Evolutionary conservation across 345 rosid genomes (phyloP), one percentile per base, ranked within the genome.

Genomic region (Hibiscus syriacus): DNA sequence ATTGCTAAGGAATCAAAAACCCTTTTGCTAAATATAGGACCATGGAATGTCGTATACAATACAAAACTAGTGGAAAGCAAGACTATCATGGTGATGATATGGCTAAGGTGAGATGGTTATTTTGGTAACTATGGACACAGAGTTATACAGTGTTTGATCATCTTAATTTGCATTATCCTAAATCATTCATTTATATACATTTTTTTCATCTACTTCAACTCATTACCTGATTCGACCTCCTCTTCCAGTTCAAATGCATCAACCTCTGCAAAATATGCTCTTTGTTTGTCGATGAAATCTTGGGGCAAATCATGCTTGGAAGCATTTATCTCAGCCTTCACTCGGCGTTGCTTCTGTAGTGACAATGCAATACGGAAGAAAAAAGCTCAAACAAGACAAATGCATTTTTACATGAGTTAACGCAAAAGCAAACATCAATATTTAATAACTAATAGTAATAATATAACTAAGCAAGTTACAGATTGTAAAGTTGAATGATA

Each of bases 191-290:
- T 6, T 61, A 6, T 62, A 22, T 62, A 62, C 34, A 22, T 41
- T 50, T 41, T 39, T n/a, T 6, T 12, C 32, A 13, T 41, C 52
- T 62, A 66, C 10, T 52, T 56, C 57, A 13, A 50, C 17, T 66
- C 70, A 32, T 66, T 29, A 50, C 14, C 25, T 4, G 59, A 66
- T 36, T 11, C 48, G 32, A 30, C 59, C 43, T 66, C 70, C 59
- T 66, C 70, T 50, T 50, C 56, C 59, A 52, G 58, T 12, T 50
- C 26, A 66, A 66, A 66, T 50, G 70, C 59, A 66, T 66, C 70
- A 34, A 66, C 19, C 29, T 66, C 70, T 1, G 57, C 70, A 52
- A 66, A 66, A 52, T 66, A 66, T 0, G 56, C 58, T 32, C 29
- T 66, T 57, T 66, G 70, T 41, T 34, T 34, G 48, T 66, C 29